A percentile compares a stretch with the other conserved stretches of the same genome.
These are phyloP conservation scores for Eimeria praecox DNA, from an alignment of 169 alveolate genomes.

Conservation along the genomic window DNA sequence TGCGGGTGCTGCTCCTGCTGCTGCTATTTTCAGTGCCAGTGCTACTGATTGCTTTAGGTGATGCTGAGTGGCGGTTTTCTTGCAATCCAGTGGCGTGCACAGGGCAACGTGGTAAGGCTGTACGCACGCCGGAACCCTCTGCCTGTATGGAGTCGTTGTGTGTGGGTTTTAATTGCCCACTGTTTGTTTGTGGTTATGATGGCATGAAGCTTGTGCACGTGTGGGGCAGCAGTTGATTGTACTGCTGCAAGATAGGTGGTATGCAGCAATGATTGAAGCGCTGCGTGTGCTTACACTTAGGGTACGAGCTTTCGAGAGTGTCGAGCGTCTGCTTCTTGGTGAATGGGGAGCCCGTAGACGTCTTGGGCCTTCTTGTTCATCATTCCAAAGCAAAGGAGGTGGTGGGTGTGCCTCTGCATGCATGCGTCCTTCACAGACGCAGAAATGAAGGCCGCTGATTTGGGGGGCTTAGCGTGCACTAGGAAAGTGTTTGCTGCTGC, in stretches of 20 bases:
- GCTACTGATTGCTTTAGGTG: neutral
- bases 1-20: slow-evolving; percentile 26
- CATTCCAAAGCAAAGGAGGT: slow-evolving; percentile 60
- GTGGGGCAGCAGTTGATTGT: neutral
- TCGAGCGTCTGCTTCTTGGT: slow-evolving; percentile 62
- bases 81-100: neutral
- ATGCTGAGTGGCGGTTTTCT: neutral
- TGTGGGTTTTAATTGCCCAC: too few relatives aligned
- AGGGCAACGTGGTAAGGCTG: neutral
- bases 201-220: neutral
- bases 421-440: neutral
- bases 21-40: slow-evolving; percentile 1
- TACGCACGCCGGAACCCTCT: neutral
- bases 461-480: neutral
- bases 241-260: neutral
- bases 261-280: neutral
- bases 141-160: neutral
- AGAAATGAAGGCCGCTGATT: neutral
- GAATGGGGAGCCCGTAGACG: slow-evolving; percentile 79
- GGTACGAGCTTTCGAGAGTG: slow-evolving; percentile 63
- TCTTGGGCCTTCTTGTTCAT: slow-evolving; percentile 68
- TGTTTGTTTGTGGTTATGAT: neutral
- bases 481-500: neutral
- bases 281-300: neutral
- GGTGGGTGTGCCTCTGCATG: slow-evolving; percentile 37